These are phyloP conservation scores for Hypoxylon crocopeplum DNA, from an alignment of 495 filamentous ascomycete genomes.

Conservation along the genomic window DNA sequence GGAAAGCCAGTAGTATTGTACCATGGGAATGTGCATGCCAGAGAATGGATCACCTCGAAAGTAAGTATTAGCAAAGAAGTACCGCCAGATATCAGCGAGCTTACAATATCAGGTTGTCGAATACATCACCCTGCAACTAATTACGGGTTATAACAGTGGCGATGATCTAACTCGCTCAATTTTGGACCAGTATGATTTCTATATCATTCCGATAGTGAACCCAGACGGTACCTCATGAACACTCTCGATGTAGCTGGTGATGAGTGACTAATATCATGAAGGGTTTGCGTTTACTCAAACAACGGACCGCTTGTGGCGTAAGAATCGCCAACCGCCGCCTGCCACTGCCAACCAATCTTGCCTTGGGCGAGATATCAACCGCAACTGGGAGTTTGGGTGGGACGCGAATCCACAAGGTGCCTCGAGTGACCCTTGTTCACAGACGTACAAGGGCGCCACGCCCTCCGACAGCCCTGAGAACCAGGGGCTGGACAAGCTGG, in stretches of 20 bases:
- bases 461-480: slow-evolving; percentile 39
- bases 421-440: slow-evolving; percentile 54
- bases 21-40: slow-evolving; percentile 59
- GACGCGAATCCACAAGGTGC: slow-evolving; percentile 47
- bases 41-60: slow-evolving; percentile 61
- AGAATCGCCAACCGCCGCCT: slow-evolving; percentile 53
- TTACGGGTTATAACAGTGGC: slow-evolving; percentile 48
- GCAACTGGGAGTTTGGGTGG: slow-evolving; percentile 61
- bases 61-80: slow-evolving; percentile 17
- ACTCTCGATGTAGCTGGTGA: not conserved
- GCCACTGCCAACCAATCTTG: slow-evolving; percentile 38
- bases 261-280: slow-evolving; percentile 8
- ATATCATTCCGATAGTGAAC: slow-evolving; percentile 60
- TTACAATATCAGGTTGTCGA: slow-evolving; percentile 42
- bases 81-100: not conserved
- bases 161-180: slow-evolving; percentile 38
- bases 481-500: slow-evolving; percentile 36
- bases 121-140: slow-evolving; percentile 52
- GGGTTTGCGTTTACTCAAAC: slow-evolving; percentile 58
- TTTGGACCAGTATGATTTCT: slow-evolving; percentile 59
- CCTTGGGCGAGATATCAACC: slow-evolving; percentile 59
- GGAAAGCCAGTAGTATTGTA: slow-evolving; percentile 56
- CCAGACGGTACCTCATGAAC: slow-evolving; percentile 49
- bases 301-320: slow-evolving; percentile 57
- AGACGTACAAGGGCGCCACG: slow-evolving; percentile 52